Evolutionary conservation across 768 basidiomycete species (phyloP), one percentile per base, ranked within the genome.

Genomic region (Coprinopsis cinerea): DNA sequence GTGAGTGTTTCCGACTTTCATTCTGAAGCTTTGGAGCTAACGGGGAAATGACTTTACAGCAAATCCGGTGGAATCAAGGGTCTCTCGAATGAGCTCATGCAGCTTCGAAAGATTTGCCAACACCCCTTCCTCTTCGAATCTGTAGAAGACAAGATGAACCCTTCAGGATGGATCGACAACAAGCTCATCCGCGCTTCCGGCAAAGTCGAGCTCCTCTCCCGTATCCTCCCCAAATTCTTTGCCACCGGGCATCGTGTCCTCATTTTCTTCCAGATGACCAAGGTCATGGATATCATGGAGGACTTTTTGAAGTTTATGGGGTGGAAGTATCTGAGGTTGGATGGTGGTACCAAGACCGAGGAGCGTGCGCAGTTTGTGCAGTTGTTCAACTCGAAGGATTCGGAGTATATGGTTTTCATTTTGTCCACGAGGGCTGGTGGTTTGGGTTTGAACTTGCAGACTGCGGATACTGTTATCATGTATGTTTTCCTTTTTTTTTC

Each of bases 231-330:
- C 42, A 98, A 98, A 65, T 87, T 99, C 59, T 97, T 98, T 59
- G 68, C 79, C 4, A 92, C 89, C 4, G 88, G 86, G 3, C 96
- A 98, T 71, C 83, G 94, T 62, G 91, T 95, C 40, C 82, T 99
- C 49, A 97, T 99, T 59, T 98, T 99, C 82, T 98, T 98, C 84
- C 96, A 99, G 69, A 97, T 98, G 96, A 97, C 94, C 14, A 90
- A 92, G 61, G 92, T 97, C 59, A 96, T 98, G 94, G 91, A 95
- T 55, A 93, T 96, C 63, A 92, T 95, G 82, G 91, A 92, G 59
- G 94, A 97, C 60, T 97, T 93, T 61, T 68, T 96, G 61, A 89
- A 87, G 63, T 84, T 85, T 77, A 82, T 84, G 79, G 78, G 79
- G 3, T 91, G 81, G 79, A 85, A 88, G 58, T 85, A 89, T 64